Base-by-base conservation (phyloP, 169 alveolate genomes). In the Plasmodium yoelii region DNA sequence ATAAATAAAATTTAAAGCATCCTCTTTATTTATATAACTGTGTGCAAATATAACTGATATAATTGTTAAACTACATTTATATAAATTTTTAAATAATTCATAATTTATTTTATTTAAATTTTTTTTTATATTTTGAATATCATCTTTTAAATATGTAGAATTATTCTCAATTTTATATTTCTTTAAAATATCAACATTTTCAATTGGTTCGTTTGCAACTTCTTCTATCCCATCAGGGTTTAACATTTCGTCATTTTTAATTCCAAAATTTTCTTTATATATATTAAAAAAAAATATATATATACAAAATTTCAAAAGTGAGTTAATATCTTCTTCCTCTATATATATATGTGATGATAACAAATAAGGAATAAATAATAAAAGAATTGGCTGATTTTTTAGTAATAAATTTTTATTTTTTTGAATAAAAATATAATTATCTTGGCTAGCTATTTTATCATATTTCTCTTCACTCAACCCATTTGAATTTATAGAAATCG, bases 341-440 rank as follows among this genome's bases (percentile, higher is more conserved):
- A 77, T 51, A 49, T 46, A 44, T 26, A 22, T 34, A 55, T 77
- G 28, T 7, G 65, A n/a, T 56, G 77, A 28, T 42, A 77, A 18
- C 5, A 64, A 5, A 12, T 67, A 42, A n/a, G 88, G 88, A 15
- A 77, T 34, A 18, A 63, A 77, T n/a, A 77, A 44, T 42, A 77
- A 15, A 1, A 34, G 42, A 34, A 7, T 0, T 34, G 42, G 42
- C 2, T 3, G 0, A 34, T 5, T 34, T 3, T 5, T 3, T 0
- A 34, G 5, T 34, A 34, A 34, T 34, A 34, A 4, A 5, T 34
- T 5, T 4, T 34, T 34, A 34, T 0, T 0, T 3, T 34, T 34
- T 34, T 34, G 7, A 34, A 0, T 34, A 34, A 34, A 34, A 34
- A 34, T 34, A 4, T 34, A 34, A 34, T 34, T 34, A 34, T 34